Conservation (phyloP, 441 rosid genomes). For the Erysimum pusillum region DNA sequence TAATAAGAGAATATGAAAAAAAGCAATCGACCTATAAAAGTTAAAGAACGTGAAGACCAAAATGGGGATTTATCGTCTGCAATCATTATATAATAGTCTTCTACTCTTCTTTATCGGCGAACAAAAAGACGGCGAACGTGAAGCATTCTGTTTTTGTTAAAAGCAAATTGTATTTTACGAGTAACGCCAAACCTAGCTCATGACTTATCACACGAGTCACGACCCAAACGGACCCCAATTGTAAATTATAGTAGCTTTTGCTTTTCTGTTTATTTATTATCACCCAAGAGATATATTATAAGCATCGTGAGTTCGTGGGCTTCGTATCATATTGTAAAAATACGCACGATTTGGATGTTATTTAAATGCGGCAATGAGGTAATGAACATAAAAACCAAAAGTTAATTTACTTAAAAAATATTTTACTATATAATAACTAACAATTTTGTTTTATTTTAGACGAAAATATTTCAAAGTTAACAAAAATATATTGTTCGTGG, state of each 20-base stretch:
- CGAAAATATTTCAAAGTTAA: background rate
- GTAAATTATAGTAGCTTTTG: background rate
- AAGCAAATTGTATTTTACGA: slow-evolving; percentile 36
- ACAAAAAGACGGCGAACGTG: slow-evolving; percentile 48
- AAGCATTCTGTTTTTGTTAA: background rate
- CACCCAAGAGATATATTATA: slow-evolving; percentile 15
- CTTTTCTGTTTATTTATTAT: slow-evolving; percentile 23
- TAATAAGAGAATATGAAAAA: slow-evolving; percentile 15
- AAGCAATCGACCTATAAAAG: slow-evolving; percentile 33
- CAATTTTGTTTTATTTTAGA: background rate
- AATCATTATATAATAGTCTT: slow-evolving; percentile 24
- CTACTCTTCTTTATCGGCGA: slow-evolving; percentile 21
- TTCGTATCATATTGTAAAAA: slow-evolving; percentile 32
- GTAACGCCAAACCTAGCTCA: slow-evolving; percentile 29
- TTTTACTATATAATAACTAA: background rate
- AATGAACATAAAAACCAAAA: background rate
- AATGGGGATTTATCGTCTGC: slow-evolving; percentile 27
- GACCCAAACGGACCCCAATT: slow-evolving; percentile 34
- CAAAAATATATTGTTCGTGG: background rate
- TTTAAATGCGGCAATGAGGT: slow-evolving; percentile 7
- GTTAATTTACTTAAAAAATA: background rate
- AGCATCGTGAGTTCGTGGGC: slow-evolving; percentile 35
- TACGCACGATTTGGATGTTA: slow-evolving; percentile 39
- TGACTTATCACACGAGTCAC: slow-evolving; percentile 31
- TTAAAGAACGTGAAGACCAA: slow-evolving; percentile 28